Conservation (phyloP, 305 asterid genomes). For the Fraxinus nigra region DNA sequence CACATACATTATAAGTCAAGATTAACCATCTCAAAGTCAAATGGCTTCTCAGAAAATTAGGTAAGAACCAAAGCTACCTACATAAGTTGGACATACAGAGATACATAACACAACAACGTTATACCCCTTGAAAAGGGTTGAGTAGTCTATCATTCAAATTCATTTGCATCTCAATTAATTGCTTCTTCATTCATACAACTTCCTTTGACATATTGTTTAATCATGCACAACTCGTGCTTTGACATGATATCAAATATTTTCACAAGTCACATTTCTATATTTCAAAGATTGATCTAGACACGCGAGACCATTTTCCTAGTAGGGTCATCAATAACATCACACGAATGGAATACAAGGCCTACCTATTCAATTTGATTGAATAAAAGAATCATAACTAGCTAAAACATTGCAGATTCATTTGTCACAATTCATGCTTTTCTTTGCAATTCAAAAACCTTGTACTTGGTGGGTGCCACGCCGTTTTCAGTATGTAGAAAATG, state of each 20-base stretch:
- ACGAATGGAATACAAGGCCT: not conserved
- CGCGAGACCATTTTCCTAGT: not conserved
- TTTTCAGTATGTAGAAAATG: not conserved
- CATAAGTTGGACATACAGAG: not conserved
- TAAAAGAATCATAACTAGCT: constrained; percentile 30
- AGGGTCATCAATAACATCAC: not conserved
- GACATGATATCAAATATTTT: not conserved
- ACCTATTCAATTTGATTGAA: constrained; percentile 18
- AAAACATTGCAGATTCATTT: constrained; percentile 18
- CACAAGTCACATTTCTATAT: not conserved
- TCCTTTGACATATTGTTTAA: not conserved
- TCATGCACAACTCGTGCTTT: not conserved
- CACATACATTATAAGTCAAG: not conserved
- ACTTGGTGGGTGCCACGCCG: constrained; percentile 8
- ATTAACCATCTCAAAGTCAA: not conserved
- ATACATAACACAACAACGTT: not conserved
- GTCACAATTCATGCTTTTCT: not conserved
- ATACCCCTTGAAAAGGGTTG: not conserved
- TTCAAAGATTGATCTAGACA: not conserved
- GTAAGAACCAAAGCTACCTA: not conserved
- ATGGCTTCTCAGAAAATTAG: not conserved
- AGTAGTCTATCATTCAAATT: not conserved
- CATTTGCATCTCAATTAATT: not conserved
- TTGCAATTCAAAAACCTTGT: not conserved
- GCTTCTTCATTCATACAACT: not conserved